Evolutionary conservation across 2,329 filamentous ascomycete species (phyloP).

Genomic region (Trichoderma sp.): DNA sequence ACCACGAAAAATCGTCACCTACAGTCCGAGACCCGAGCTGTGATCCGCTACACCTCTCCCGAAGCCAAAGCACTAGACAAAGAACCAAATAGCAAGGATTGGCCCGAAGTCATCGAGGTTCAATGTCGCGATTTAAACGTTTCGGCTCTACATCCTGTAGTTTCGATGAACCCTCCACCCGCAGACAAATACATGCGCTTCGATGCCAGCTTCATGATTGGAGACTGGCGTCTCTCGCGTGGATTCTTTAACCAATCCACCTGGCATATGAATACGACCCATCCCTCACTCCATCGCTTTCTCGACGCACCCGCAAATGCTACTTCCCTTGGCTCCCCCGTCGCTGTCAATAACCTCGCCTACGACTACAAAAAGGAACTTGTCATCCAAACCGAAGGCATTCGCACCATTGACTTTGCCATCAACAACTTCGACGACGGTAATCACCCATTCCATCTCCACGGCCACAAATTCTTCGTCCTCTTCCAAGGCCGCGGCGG

Average conservation of each 20-base stretch:
- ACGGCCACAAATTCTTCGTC: slow-evolving; percentile 62
- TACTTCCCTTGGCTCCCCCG: slow-evolving; percentile 25
- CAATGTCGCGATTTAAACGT: slow-evolving; percentile 59
- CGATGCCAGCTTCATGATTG: slow-evolving; percentile 59
- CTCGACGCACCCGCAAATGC: slow-evolving; percentile 35
- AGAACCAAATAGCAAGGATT: slow-evolving; percentile 50
- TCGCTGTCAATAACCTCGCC: slow-evolving; percentile 39
- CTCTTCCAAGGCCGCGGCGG: slow-evolving; percentile 40
- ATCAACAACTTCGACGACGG: slow-evolving; percentile 64
- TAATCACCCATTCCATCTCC: slow-evolving; percentile 56
- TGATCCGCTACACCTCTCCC: slow-evolving; percentile 39
- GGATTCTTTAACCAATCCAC: slow-evolving; percentile 60
- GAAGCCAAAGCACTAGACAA: background rate
- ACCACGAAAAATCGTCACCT: slow-evolving; percentile 39
- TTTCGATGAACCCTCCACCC: slow-evolving; percentile 42
- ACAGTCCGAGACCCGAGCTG: slow-evolving; percentile 38
- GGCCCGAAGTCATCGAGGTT: slow-evolving; percentile 52
- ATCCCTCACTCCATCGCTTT: slow-evolving; percentile 44
- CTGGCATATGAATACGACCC: slow-evolving; percentile 48
- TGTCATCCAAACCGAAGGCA: slow-evolving; percentile 54
- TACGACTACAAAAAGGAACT: slow-evolving; percentile 43
- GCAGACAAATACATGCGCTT: slow-evolving; percentile 50
- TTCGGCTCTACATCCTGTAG: slow-evolving; percentile 47
- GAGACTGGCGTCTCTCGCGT: slow-evolving; percentile 55
- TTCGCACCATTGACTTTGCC: slow-evolving; percentile 59